Percentiles rank a stretch among this genome's conserved stretches.
Evolutionary conservation across 768 basidiomycete genomes (phyloP).

Genomic region (Suillus tomentosus): DNA sequence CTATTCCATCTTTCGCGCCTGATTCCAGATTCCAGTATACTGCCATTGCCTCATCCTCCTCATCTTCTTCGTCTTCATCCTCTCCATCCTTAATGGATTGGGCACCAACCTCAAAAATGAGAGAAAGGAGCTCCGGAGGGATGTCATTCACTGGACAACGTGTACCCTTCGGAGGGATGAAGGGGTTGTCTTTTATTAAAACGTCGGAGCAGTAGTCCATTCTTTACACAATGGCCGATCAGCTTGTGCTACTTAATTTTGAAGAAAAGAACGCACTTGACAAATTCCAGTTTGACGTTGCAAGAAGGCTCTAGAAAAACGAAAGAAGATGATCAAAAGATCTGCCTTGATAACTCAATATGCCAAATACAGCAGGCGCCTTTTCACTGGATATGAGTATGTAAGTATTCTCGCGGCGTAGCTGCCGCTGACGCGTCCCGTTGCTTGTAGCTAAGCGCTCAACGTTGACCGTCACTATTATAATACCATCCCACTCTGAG

Average conservation of each 20-base stretch:
- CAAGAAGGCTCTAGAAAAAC: neutral
- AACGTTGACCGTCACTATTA: neutral
- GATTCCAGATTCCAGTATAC: slow-evolving; percentile 34
- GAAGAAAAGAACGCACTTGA: slow-evolving; percentile 6
- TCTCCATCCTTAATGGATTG: slow-evolving; percentile 38
- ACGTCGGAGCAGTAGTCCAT: slow-evolving; percentile 13
- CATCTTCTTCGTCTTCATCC: slow-evolving; percentile 31
- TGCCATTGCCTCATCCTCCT: slow-evolving; percentile 33
- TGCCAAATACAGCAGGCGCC: neutral
- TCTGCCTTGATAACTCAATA: slow-evolving; percentile 2
- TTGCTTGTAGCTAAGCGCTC: neutral
- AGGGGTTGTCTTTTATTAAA: slow-evolving; percentile 48
- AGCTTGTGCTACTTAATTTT: neutral
- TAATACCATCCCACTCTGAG: neutral
- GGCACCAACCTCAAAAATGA: slow-evolving; percentile 54
- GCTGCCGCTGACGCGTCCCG: neutral
- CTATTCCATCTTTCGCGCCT: slow-evolving; percentile 36
- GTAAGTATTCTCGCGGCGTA: too few relatives aligned
- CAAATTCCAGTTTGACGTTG: slow-evolving; percentile 2
- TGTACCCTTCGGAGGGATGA: slow-evolving; percentile 42
- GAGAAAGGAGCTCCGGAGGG: slow-evolving; percentile 57
- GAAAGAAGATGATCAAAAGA: slow-evolving; percentile 7
- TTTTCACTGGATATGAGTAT: too few relatives aligned
- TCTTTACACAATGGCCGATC: neutral
- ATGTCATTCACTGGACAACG: slow-evolving; percentile 52